Evolutionary conservation across 2,329 filamentous ascomycete species (phyloP).

Genomic region (Chlorencoelia australis): DNA sequence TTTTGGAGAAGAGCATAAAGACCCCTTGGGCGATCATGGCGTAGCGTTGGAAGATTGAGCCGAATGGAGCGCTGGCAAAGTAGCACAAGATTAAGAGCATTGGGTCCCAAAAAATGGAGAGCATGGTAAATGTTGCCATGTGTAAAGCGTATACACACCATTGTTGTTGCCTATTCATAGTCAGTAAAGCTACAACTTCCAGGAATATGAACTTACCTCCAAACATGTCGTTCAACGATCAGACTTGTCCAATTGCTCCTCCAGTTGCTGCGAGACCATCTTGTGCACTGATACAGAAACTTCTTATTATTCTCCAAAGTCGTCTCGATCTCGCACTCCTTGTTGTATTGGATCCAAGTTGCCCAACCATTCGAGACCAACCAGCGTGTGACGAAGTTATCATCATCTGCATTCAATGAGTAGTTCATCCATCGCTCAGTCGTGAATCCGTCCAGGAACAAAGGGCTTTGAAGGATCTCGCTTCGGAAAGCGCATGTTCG

Average conservation of each 20-base stretch:
- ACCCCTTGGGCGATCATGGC: constrained; percentile 52
- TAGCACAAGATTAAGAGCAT: constrained; percentile 60
- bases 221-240: constrained; percentile 72
- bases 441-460: constrained; percentile 82
- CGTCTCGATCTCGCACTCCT: constrained; percentile 83
- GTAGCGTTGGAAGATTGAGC: constrained; percentile 39
- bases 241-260: constrained; percentile 91
- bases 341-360: constrained; percentile 90
- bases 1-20: constrained; percentile 84
- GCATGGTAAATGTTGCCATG: constrained; percentile 82
- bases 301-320: constrained; percentile 82
- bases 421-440: constrained; percentile 84
- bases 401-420: constrained; percentile 90
- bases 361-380: constrained; percentile 86
- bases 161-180: constrained; percentile 59
- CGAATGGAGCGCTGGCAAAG: constrained; percentile 56
- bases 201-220: constrained; percentile 57
- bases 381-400: constrained; percentile 98
- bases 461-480: constrained; percentile 73
- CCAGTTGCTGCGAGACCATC: constrained; percentile 98
- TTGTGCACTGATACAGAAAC: constrained; percentile 85
- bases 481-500: constrained; percentile 88
- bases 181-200: constrained; percentile 8
- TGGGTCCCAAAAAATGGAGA: constrained; percentile 71
- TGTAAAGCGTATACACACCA: constrained; percentile 94